Evolutionary conservation across 148 eudicot species (phyloP).

Genomic region (Salicornia ramosissima): DNA sequence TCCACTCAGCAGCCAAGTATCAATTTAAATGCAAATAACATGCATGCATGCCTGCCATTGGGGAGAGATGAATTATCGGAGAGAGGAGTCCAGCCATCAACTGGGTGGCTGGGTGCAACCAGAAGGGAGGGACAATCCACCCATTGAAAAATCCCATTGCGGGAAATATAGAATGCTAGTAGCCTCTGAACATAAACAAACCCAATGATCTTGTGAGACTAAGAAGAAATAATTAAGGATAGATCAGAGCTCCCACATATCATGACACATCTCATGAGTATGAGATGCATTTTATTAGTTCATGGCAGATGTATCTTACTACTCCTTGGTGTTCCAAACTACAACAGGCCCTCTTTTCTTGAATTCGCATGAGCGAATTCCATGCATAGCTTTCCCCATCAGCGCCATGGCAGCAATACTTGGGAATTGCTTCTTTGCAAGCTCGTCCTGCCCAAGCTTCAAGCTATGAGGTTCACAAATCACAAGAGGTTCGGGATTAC

Average conservation of each 20-base stretch:
- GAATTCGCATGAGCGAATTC: constrained; percentile 52
- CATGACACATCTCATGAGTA: neutral
- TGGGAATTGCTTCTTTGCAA: constrained; percentile 61
- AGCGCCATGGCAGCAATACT: constrained; percentile 82
- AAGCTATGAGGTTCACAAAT: constrained; percentile 59
- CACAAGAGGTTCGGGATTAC: constrained; percentile 39
- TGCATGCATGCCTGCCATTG: neutral
- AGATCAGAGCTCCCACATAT: neutral
- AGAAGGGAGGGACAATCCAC: neutral
- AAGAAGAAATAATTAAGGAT: neutral
- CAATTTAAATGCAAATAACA: neutral
- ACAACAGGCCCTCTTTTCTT: constrained; percentile 56
- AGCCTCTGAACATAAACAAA: neutral
- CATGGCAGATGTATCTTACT: constrained; percentile 17
- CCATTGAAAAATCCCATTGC: neutral
- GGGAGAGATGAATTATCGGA: neutral
- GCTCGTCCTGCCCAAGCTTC: constrained; percentile 40
- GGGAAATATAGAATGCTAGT: neutral
- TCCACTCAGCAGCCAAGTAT: neutral
- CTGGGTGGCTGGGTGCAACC: neutral
- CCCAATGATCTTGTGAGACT: neutral
- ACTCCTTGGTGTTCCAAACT: constrained; percentile 61
- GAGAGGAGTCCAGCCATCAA: neutral
- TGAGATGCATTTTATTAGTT: neutral
- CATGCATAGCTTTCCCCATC: constrained; percentile 75